Evolutionary conservation across 441 rosid genomes (phyloP).

Genomic region (Pelargonium fulgidum): DNA sequence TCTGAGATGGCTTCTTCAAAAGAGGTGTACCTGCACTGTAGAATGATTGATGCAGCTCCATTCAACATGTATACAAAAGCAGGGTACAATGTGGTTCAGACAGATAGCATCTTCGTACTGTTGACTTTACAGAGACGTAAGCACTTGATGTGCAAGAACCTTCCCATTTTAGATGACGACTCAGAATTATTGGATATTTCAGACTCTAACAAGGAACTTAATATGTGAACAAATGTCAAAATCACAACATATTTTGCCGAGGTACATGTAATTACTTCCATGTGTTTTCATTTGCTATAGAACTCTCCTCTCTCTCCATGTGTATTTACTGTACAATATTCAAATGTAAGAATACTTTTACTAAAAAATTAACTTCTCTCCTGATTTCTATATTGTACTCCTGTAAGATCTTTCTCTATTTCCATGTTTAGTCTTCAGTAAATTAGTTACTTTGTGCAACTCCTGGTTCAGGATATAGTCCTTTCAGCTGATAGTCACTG

Average conservation of each 20-base stretch:
- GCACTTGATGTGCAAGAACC: conserved; percentile 86
- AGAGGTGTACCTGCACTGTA: conserved; percentile 84
- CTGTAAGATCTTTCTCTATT: conserved; percentile 15
- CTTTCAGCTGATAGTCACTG: conserved; percentile 14
- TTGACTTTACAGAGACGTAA: conserved; percentile 78
- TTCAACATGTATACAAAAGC: conserved; percentile 79
- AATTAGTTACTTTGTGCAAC: neutral
- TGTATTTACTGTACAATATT: neutral
- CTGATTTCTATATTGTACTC: conserved; percentile 7
- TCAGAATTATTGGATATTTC: conserved; percentile 27
- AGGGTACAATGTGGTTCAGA: conserved; percentile 60
- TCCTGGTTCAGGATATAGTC: conserved; percentile 20
- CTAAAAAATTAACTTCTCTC: neutral
- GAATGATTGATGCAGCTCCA: conserved; percentile 84
- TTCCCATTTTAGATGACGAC: conserved; percentile 28
- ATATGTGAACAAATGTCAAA: conserved; percentile 31
- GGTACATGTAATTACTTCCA: conserved; percentile 1
- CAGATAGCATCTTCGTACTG: conserved; percentile 60
- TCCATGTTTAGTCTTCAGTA: neutral
- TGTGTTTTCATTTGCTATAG: neutral
- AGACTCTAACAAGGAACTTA: conserved; percentile 33
- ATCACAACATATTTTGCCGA: conserved; percentile 14
- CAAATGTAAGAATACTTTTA: neutral
- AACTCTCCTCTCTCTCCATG: neutral
- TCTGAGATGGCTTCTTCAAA: conserved; percentile 45